Evolutionary conservation across 352 stramenopile genomes (phyloP).

Genomic region (Pythium volutum): DNA sequence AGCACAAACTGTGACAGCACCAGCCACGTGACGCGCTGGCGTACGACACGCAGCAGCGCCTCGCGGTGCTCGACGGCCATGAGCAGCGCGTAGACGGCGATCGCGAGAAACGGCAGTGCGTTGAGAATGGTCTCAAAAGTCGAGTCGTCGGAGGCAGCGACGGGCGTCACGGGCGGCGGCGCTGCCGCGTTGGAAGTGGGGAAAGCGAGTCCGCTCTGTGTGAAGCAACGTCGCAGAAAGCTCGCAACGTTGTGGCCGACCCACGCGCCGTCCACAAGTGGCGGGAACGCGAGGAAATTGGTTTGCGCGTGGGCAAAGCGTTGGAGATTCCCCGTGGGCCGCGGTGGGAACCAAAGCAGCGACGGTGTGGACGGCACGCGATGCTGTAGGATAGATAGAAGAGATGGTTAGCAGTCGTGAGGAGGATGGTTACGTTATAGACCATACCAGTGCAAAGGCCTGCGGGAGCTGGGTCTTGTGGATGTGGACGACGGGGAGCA

Average conservation of each 20-base stretch:
- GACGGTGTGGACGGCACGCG: conserved; percentile 41
- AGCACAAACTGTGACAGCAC: conserved; percentile 44
- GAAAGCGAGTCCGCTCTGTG: conserved; percentile 2
- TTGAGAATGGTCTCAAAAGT: conserved; percentile 26
- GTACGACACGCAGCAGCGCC: conserved; percentile 32
- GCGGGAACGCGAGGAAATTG: conserved; percentile 55
- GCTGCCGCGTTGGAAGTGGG: not conserved
- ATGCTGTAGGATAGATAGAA: conserved; percentile 32
- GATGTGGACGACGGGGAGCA: conserved; percentile 10
- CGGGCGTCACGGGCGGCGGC: not conserved
- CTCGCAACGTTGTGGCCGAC: not conserved
- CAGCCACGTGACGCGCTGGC: conserved; percentile 52
- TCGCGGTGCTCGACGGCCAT: conserved; percentile 40
- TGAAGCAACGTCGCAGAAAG: conserved; percentile 6
- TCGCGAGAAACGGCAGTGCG: conserved; percentile 34
- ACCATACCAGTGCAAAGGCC: conserved; percentile 6
- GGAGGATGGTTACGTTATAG: not conserved
- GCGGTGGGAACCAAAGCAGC: conserved; percentile 52
- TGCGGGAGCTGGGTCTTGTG: not conserved
- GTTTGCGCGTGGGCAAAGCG: conserved; percentile 48
- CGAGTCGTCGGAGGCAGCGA: conserved; percentile 9
- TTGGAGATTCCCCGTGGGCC: conserved; percentile 44
- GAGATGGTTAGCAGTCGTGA: not conserved
- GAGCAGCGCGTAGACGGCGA: conserved; percentile 36
- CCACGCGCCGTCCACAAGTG: not conserved